Evolutionary conservation across 768 basidiomycete genomes (phyloP), one percentile per base, ranked within the genome.

Genomic region (Daedalea quercina): DNA sequence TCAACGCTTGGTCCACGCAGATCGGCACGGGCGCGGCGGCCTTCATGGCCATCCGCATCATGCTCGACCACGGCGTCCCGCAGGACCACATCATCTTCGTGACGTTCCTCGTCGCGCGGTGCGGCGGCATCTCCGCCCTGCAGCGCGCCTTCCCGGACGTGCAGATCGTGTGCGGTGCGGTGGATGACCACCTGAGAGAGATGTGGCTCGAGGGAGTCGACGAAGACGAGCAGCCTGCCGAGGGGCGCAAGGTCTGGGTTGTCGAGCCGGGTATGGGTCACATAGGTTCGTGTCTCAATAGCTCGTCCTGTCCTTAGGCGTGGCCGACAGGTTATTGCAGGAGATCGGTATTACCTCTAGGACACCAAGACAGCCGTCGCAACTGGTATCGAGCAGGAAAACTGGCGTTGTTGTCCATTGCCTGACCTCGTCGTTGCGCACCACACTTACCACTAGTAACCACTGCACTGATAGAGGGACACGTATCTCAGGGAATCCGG

Each of bases 31-130:
- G 86, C 3, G 94, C 94, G 0, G 83, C 90, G 3, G 85, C 86
- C 19, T 89, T 97, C 67, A 97, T 98, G 95, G 87, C 94, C 0
- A 90, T 99, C 55, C 87, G 95, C 25, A 80, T 95, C 11, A 73
- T 97, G 9, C 77, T 98, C 17, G 95, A 99, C 65, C 95, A 99
- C 59, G 93, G 95, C 12, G 84, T 95, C 17, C 78, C 67, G 51
- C 81, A 93, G 66, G 82, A 87, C 54, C 83, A 80, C 60, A 94
- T 96, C 58, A 82, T 96, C 52, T 94, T 94, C 63, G 81, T 94
- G 13, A 86, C 92, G 0, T 92, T 95, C 70, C 76, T 97, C 9
- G 86, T 95, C 45, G 87, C 93, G 7, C 78, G 82, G n/a, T 76
- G 73, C 15, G 93, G 94, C 17, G 90, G 93, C 11, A 65, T 96